Conservation (phyloP, 345 rosid genomes). For the Lepidium africanum region DNA sequence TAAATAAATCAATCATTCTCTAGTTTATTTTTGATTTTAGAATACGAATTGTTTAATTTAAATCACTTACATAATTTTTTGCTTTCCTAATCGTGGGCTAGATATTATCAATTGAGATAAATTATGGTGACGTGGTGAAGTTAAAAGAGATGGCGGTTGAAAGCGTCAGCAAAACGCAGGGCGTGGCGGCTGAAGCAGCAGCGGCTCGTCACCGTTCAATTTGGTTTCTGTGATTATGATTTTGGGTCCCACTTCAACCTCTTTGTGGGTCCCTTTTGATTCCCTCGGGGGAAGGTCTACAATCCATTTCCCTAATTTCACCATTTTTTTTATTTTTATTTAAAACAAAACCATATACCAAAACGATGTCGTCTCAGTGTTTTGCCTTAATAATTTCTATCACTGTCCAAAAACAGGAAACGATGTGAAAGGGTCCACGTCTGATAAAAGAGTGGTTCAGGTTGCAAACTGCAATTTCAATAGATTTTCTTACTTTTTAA, state of each 20-base stretch:
- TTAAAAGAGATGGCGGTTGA: background rate
- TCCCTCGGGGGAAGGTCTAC: conserved; percentile 13
- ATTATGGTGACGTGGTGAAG: background rate
- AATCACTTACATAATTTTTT: too few species aligned
- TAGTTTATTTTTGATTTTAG: too few species aligned
- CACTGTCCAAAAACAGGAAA: conserved; percentile 8
- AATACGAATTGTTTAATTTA: too few species aligned
- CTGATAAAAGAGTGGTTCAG: conserved; percentile 25
- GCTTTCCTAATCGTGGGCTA: too few species aligned
- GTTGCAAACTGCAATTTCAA: background rate
- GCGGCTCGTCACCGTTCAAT: conserved; percentile 53
- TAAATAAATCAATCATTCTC: too few species aligned
- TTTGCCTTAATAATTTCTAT: background rate
- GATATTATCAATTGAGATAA: too few species aligned
- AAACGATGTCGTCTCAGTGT: conserved; percentile 8
- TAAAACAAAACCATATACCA: background rate
- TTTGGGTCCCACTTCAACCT: conserved; percentile 1
- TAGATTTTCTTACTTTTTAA: conserved; percentile 12
- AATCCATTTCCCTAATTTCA: background rate
- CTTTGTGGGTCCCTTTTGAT: conserved; percentile 18
- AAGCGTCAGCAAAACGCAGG: conserved; percentile 10
- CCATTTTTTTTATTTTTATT: background rate
- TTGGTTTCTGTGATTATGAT: conserved; percentile 27
- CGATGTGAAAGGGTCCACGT: conserved; percentile 16
- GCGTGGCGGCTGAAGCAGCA: conserved; percentile 29